Evolutionary conservation across 1,139 yeast genomes (phyloP).

Genomic region (Yamadazyma spencermartinsiae): DNA sequence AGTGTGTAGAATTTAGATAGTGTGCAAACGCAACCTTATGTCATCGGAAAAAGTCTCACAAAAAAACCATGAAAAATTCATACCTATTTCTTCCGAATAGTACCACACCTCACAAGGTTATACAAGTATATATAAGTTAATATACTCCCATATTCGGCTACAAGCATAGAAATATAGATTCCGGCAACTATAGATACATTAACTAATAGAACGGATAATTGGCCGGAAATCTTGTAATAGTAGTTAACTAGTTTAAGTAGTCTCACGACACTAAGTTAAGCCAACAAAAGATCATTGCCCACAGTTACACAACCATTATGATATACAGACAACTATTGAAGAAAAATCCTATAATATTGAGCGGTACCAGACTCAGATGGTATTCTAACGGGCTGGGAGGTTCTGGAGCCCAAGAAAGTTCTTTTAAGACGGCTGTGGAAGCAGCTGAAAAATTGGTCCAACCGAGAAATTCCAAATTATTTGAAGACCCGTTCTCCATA

Average conservation of each 20-base stretch:
- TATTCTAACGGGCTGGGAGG: not conserved
- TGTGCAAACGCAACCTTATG: no score
- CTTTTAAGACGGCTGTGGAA: conserved; percentile 56
- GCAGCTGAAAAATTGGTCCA: conserved; percentile 81
- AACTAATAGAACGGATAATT: no score
- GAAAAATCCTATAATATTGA: conserved; percentile 1
- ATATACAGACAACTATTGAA: not conserved
- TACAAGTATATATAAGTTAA: not conserved
- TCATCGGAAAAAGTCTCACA: conserved; percentile 2
- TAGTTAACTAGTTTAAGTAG: no score
- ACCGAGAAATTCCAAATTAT: conserved; percentile 54
- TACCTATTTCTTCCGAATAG: conserved; percentile 1
- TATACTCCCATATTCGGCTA: not conserved
- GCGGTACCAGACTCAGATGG: not conserved
- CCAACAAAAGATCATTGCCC: no score
- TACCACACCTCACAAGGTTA: not conserved
- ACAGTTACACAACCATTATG: not conserved
- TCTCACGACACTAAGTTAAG: no score
- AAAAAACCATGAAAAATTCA: not conserved
- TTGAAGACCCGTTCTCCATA: conserved; percentile 78
- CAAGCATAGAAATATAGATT: no score
- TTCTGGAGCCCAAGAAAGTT: not conserved
- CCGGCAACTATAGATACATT: no score
- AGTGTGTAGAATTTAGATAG: no score
- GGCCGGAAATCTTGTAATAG: no score